Evolutionary conservation across 768 basidiomycete species (phyloP).

Genomic region (Tulasnella calospora): DNA sequence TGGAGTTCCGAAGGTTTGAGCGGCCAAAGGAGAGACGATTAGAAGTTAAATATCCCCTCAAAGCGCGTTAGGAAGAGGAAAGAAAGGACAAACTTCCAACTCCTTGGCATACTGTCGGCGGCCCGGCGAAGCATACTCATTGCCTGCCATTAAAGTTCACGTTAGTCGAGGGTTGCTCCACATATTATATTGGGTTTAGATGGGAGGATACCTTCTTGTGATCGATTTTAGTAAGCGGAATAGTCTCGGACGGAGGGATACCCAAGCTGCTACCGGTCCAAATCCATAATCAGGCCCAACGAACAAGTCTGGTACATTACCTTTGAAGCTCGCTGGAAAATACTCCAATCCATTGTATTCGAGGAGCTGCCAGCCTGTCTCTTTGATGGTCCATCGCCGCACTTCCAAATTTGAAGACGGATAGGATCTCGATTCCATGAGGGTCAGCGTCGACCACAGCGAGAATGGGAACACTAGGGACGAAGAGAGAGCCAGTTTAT

Average conservation of each 20-base stretch:
- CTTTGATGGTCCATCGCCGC: constrained; percentile 64
- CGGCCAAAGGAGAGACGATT: background rate
- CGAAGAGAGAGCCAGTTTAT: background rate
- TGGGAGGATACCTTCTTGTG: constrained; percentile 58
- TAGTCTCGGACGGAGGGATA: constrained; percentile 55
- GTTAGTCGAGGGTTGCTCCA: background rate
- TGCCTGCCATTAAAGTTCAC: constrained; percentile 45
- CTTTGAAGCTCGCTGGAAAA: constrained; percentile 58
- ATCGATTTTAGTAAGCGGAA: constrained; percentile 67
- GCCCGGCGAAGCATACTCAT: constrained; percentile 53
- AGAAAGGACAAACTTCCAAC: constrained; percentile 56
- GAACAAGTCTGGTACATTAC: constrained; percentile 41
- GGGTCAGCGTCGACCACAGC: constrained; percentile 87
- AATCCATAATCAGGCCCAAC: background rate
- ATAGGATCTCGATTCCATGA: constrained; percentile 86
- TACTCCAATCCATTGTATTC: constrained; percentile 78
- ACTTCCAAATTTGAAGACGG: constrained; percentile 82
- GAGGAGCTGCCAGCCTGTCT: constrained; percentile 56
- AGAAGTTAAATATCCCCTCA: background rate
- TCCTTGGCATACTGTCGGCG: constrained; percentile 43
- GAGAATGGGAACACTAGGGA: constrained; percentile 63
- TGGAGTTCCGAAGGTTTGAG: constrained; percentile 34
- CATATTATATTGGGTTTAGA: background rate
- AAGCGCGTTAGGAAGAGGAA: background rate
- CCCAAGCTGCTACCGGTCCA: constrained; percentile 44